Percentiles rank a stretch among this genome's conserved stretches.
phyloP scores from a whole-genome alignment of 1,284 basidiomycete genomes.

The Microbotryum silenes-acaulis region DNA sequence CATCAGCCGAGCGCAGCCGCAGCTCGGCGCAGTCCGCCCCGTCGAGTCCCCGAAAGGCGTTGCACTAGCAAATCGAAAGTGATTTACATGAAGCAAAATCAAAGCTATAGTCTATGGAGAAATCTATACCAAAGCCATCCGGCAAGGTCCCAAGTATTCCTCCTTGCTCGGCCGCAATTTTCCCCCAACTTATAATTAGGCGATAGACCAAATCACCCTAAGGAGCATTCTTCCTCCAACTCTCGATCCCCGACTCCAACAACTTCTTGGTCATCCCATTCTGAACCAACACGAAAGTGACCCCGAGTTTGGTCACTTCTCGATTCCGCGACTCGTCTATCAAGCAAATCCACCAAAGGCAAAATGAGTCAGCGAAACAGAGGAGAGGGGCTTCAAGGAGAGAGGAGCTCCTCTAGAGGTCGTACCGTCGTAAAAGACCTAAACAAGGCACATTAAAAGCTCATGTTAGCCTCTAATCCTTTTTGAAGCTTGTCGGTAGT shows the following conservation, averaged over 20 bases:
- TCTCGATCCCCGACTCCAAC: slow-evolving; percentile 55
- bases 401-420: not conserved
- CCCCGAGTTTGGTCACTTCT: slow-evolving; percentile 33
- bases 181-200: not conserved
- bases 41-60: too few species aligned
- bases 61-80: too few species aligned
- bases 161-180: not conserved
- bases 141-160: not conserved
- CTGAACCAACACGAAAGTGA: slow-evolving; percentile 31
- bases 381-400: slow-evolving; percentile 33
- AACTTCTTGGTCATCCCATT: slow-evolving; percentile 50
- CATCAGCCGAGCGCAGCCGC: too few species aligned
- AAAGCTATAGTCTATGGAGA: not conserved
- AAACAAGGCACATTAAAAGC: slow-evolving; percentile 1
- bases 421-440: slow-evolving; percentile 18
- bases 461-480: not conserved
- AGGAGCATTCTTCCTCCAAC: slow-evolving; percentile 49
- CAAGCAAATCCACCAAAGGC: not conserved
- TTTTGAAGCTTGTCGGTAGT: too few species aligned
- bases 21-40: too few species aligned
- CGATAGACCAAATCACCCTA: not conserved
- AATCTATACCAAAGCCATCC: not conserved
- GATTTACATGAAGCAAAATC: too few species aligned
- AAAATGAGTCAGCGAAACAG: not conserved
- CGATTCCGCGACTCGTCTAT: slow-evolving; percentile 25